phyloP scores from a whole-genome alignment of 1,284 basidiomycete species.

The Xerocomus amazonicus region DNA sequence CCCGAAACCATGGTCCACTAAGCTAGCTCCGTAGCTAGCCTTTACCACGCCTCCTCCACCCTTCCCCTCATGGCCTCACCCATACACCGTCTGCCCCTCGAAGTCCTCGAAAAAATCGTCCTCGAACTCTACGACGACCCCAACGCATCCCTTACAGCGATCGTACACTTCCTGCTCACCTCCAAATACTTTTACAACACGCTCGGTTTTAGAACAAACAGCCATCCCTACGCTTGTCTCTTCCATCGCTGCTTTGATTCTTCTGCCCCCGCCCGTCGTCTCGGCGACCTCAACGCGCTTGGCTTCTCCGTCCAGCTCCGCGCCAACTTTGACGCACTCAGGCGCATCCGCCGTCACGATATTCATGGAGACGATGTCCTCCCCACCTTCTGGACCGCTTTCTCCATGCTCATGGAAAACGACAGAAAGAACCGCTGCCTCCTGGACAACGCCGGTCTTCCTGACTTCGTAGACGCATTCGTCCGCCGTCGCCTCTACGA shows the following conservation, averaged over 20 bases:
- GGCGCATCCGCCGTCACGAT: conserved; percentile 39
- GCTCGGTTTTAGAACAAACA: conserved; percentile 38
- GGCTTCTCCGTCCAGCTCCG: conserved; percentile 46
- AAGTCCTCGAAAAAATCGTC: conserved; percentile 58
- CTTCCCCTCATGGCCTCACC: conserved; percentile 14
- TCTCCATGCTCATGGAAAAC: conserved; percentile 70
- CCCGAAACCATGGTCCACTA: too few relatives aligned
- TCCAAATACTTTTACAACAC: conserved; percentile 41
- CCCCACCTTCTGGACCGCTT: conserved; percentile 43
- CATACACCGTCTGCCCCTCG: conserved; percentile 46
- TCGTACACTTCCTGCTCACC: conserved; percentile 50
- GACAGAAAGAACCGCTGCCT: conserved; percentile 69
- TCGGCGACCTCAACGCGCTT: conserved; percentile 38
- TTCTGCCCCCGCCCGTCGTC: conserved; percentile 48
- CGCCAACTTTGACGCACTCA: conserved; percentile 41
- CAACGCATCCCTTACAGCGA: conserved; percentile 39
- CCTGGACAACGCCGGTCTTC: conserved; percentile 51
- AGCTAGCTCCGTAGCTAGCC: too few relatives aligned
- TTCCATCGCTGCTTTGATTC: conserved; percentile 62
- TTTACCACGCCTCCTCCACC: background rate
- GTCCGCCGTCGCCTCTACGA: conserved; percentile 47
- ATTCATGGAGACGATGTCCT: conserved; percentile 44
- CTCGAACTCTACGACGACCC: conserved; percentile 42
- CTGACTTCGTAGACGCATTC: conserved; percentile 44
- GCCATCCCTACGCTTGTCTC: conserved; percentile 54